phyloP scores from a whole-genome alignment of 805 yeast genomes.

The Phaffomyces thermotolerans region DNA sequence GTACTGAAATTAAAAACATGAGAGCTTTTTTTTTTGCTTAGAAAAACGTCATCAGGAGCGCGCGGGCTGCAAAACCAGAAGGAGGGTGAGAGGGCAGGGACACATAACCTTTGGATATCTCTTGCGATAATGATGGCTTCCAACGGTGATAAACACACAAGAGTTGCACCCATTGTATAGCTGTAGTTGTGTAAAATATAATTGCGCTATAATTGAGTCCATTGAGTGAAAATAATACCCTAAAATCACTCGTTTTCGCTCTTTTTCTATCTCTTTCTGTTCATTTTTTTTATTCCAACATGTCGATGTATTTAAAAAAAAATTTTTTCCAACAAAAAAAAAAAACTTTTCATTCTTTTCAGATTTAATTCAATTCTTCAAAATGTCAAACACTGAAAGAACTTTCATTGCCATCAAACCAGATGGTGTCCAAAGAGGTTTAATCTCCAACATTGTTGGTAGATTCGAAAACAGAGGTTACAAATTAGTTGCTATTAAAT shows the following conservation, averaged over 20 bases:
- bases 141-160: no score
- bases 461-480: slow-evolving; percentile 97
- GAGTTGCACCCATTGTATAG: no score
- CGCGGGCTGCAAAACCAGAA: no score
- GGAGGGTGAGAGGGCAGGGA: no score
- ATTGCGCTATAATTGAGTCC: neutral
- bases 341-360: neutral
- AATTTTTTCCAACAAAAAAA: no score
- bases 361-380: neutral
- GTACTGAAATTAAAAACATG: neutral
- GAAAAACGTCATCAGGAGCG: no score
- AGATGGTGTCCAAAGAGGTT: slow-evolving; percentile 99
- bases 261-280: neutral
- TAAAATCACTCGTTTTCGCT: neutral
- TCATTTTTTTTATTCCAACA: neutral
- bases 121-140: no score
- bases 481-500: slow-evolving; percentile 94
- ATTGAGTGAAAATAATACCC: neutral
- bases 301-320: neutral
- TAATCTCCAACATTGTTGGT: slow-evolving; percentile 78
- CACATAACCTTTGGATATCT: no score
- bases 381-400: slow-evolving; percentile 62
- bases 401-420: slow-evolving; percentile 92
- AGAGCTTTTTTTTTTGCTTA: neutral
- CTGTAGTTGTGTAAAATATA: no score